These are phyloP conservation scores for Puccinia triticina DNA, from an alignment of 1,284 basidiomycete genomes.

Conservation along the genomic window DNA sequence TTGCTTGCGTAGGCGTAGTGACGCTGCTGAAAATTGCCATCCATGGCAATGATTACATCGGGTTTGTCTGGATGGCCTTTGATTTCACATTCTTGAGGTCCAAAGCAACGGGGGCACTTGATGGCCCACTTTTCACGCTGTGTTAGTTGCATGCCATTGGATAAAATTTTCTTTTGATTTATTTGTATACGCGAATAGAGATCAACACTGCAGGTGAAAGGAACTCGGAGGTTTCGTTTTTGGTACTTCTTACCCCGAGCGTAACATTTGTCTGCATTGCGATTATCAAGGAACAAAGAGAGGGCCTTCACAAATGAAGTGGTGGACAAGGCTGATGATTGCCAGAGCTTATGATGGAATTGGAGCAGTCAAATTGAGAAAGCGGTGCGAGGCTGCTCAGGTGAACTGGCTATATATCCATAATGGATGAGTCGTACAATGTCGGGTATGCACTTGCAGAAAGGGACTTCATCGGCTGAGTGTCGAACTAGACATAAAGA, in stretches of 20 bases:
- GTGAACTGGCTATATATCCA: constrained; percentile 19
- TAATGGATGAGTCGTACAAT: neutral
- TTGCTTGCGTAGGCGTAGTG: neutral
- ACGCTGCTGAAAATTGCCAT: no score
- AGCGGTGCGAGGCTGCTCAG: neutral
- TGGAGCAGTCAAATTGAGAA: constrained; percentile 8
- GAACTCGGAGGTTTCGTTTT: neutral
- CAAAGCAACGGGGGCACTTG: constrained; percentile 25
- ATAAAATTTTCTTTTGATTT: neutral
- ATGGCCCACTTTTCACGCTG: constrained; percentile 5
- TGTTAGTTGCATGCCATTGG: neutral
- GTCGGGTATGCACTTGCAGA: constrained; percentile 8
- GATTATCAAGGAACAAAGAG: neutral
- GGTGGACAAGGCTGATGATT: neutral
- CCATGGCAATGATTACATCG: neutral
- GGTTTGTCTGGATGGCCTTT: neutral
- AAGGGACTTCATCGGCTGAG: neutral
- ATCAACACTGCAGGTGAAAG: neutral
- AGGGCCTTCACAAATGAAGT: neutral
- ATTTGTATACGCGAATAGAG: no score
- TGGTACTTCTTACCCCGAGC: neutral
- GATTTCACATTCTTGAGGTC: neutral
- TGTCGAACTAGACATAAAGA: neutral
- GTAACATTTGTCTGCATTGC: no score
- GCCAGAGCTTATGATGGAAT: constrained; percentile 32